phyloP scores from a whole-genome alignment of 2,329 filamentous ascomycete species.

The Aspergillus proliferans region DNA sequence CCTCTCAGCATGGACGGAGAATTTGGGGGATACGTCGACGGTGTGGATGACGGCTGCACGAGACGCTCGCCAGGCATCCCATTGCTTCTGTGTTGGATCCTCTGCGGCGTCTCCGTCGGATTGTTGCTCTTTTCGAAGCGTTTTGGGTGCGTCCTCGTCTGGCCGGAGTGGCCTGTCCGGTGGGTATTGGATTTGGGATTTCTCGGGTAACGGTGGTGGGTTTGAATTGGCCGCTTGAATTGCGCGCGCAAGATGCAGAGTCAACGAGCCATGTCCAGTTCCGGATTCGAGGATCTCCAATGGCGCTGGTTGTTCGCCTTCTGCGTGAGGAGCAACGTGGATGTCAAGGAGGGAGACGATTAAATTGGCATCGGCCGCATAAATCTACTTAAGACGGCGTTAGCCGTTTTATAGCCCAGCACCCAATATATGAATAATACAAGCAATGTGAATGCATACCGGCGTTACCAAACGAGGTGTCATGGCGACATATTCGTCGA shows the following conservation, averaged over 20 bases:
- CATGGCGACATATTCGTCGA: constrained; percentile 67
- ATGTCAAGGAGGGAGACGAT: constrained; percentile 74
- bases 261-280: constrained; percentile 76
- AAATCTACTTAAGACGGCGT: constrained; percentile 49
- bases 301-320: constrained; percentile 32
- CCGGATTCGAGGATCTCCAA: constrained; percentile 78
- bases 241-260: constrained; percentile 66
- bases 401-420: constrained; percentile 1
- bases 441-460: constrained; percentile 40
- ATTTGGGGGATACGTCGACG: constrained; percentile 58
- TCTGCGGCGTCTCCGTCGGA: constrained; percentile 1
- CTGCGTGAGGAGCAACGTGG: constrained; percentile 47
- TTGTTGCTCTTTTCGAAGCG: constrained; percentile 8
- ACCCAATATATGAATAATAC: not conserved
- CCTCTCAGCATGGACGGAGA: constrained; percentile 59
- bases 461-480: constrained; percentile 69
- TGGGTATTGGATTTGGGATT: constrained; percentile 27
- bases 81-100: constrained; percentile 27
- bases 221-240: constrained; percentile 66
- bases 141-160: constrained; percentile 15
- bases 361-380: constrained; percentile 66
- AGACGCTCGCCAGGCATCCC: constrained; percentile 42
- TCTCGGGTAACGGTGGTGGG: constrained; percentile 39
- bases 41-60: constrained; percentile 69
- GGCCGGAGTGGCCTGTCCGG: constrained; percentile 17